These are phyloP conservation scores for Metschnikowia corniflorae DNA, from an alignment of 805 yeast species.

Conservation along the genomic window DNA sequence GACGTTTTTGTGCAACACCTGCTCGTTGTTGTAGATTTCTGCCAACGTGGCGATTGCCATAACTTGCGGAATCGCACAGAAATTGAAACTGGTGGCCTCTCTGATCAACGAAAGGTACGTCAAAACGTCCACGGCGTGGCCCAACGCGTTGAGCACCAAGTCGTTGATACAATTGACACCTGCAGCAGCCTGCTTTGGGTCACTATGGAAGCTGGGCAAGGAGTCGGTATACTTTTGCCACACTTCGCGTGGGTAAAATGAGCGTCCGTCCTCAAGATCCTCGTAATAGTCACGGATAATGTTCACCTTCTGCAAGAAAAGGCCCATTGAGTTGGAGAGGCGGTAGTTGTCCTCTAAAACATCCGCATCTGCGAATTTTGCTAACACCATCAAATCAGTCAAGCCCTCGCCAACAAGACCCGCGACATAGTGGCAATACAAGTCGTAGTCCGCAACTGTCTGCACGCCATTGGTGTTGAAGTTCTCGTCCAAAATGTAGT, in stretches of 20 bases:
- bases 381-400: conserved; percentile 75
- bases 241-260: conserved; percentile 94
- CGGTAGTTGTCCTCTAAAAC: conserved; percentile 50
- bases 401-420: conserved; percentile 97
- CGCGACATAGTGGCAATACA: conserved; percentile 95
- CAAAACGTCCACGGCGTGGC: conserved; percentile 73
- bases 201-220: conserved; percentile 53
- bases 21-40: conserved; percentile 74
- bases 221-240: conserved; percentile 78
- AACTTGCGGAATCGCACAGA: conserved; percentile 97
- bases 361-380: conserved; percentile 58
- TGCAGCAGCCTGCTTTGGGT: conserved; percentile 42
- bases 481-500: conserved; percentile 72
- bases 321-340: conserved; percentile 84
- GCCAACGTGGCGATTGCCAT: conserved; percentile 97
- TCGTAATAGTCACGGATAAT: conserved; percentile 94
- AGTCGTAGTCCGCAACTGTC: conserved; percentile 77
- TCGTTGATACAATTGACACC: conserved; percentile 81
- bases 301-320: conserved; percentile 91
- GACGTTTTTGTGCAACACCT: conserved; percentile 65
- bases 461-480: conserved; percentile 76
- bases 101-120: conserved; percentile 69
- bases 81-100: conserved; percentile 81
- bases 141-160: conserved; percentile 72
- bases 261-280: conserved; percentile 85